A percentile compares a stretch with the other conserved stretches of the same genome.
These are phyloP conservation scores for Fusarium sp. DNA, from an alignment of 2,329 filamentous ascomycete species.

Conservation along the genomic window DNA sequence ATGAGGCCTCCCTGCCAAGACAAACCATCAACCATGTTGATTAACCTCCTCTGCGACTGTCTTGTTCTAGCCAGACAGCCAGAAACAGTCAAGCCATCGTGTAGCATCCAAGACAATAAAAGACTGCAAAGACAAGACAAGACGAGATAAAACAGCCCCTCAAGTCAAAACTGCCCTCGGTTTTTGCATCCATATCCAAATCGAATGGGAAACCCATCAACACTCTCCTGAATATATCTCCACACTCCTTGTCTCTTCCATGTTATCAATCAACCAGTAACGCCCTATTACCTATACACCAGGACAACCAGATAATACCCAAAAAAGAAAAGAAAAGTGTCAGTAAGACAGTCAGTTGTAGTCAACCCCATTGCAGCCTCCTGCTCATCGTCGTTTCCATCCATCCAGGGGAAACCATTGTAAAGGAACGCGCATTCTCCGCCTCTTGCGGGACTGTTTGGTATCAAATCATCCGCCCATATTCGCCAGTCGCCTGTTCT, in stretches of 20 bases:
- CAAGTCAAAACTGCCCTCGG: not conserved
- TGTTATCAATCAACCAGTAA: constrained; percentile 29
- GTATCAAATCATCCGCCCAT: constrained; percentile 13
- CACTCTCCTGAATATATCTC: not conserved
- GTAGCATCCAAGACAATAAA: not conserved
- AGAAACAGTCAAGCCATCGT: not conserved
- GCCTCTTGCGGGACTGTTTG: constrained; percentile 18
- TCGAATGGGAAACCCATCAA: not conserved
- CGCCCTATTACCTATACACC: constrained; percentile 17
- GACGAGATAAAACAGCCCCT: not conserved
- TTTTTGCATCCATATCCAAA: not conserved
- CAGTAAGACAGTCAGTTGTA: constrained; percentile 16
- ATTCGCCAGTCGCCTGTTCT: not conserved
- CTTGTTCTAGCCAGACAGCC: not conserved
- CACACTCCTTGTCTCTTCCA: constrained; percentile 12
- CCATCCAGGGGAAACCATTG: constrained; percentile 5
- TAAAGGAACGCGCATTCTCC: constrained; percentile 13
- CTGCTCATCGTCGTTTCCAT: constrained; percentile 8
- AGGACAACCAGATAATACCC: constrained; percentile 5
- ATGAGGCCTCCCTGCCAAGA: not conserved
- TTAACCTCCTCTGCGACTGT: not conserved
- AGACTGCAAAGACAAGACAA: not conserved
- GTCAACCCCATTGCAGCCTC: not conserved
- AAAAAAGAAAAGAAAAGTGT: constrained; percentile 13
- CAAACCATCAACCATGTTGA: not conserved